Evolutionary conservation across 305 asterid species (phyloP), one percentile per base, ranked within the genome.

Genomic region (Rubia balearica): DNA sequence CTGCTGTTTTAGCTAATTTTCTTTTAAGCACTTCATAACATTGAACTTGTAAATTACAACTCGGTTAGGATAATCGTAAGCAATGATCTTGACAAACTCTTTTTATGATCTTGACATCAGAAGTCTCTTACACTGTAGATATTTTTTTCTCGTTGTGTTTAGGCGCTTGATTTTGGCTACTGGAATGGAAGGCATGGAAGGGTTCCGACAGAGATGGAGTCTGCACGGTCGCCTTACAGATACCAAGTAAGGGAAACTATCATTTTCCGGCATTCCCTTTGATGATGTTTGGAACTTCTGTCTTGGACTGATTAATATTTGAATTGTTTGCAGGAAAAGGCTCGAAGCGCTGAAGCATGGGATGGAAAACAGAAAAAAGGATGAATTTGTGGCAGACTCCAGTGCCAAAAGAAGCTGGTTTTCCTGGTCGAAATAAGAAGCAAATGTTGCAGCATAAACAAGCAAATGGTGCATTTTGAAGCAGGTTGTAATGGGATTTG

Each of bases 161-260:
- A 92, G 98, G 73, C 95, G 83, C 79, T 78, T 92, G 83, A 90
- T 92, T 74, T 80, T 92, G 90, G 98, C 98, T n/a, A 92, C 97
- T 78, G 98, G 98, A 60, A 72, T 78, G 64, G 97, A 90, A 83
- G 98, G 98, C 57, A 80, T 83, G 83, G 96, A 92, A 66, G 97
- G 98, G 67, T 89, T 90, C 79, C 86, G 93, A 66, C 97, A 89
- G 75, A 85, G 98, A 81, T 92, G 98, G 97, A 92, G 96, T 80
- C 79, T 90, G 72, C 97, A 92, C 6, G 98, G 97, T 51, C 89
- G 89, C 67, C 87, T 92, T 65, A 84, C 87, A 9, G 98, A 92
- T 81, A 85, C 91, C 84, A 87, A 84, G 98, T 92, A 88, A 78
- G 65, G 51, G 64, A 17, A 24, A 19, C 36, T 65, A 30, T 73